A percentile compares a stretch with the other conserved stretches of the same genome.
phyloP scores from a whole-genome alignment of 768 basidiomycete genomes.

The Psilocybe cubensis region DNA sequence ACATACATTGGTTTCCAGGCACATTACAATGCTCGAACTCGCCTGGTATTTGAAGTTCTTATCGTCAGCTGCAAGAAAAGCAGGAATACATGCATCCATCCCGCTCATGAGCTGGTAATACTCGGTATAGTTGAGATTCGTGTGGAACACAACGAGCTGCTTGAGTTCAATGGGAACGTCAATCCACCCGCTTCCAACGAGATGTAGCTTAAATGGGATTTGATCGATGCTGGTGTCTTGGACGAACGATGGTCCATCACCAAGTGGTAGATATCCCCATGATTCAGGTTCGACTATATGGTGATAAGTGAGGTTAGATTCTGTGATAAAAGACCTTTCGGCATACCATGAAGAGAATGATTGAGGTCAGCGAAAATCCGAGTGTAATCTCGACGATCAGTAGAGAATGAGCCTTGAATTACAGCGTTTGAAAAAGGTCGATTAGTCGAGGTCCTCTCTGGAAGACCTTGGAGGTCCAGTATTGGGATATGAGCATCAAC shows the following conservation, averaged over 20 bases:
- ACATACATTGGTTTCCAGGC: constrained; percentile 13
- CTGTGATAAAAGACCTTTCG: neutral
- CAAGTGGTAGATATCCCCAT: constrained; percentile 11
- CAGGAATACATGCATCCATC: constrained; percentile 15
- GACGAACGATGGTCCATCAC: neutral
- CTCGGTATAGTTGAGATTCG: constrained; percentile 7
- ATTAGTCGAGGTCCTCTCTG: neutral
- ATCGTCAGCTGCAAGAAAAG: constrained; percentile 4
- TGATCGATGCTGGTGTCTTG: constrained; percentile 1
- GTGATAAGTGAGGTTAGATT: neutral
- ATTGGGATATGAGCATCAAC: constrained; percentile 10
- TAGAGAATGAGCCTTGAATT: constrained; percentile 9
- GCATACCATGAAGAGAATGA: constrained; percentile 1
- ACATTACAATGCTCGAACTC: constrained; percentile 18
- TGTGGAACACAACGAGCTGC: constrained; percentile 13
- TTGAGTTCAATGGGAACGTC: constrained; percentile 10
- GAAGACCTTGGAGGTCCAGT: constrained; percentile 2
- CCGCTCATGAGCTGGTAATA: constrained; percentile 11
- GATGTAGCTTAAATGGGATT: constrained; percentile 12
- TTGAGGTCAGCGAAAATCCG: constrained; percentile 7
- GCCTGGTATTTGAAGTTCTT: constrained; percentile 12
- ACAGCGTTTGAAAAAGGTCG: constrained; percentile 10
- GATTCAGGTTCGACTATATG: constrained; percentile 3
- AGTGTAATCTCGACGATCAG: constrained; percentile 4
- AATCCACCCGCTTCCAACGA: constrained; percentile 10